phyloP scores from a whole-genome alignment of 139 green algal species.

The Nannochloris sp. region DNA sequence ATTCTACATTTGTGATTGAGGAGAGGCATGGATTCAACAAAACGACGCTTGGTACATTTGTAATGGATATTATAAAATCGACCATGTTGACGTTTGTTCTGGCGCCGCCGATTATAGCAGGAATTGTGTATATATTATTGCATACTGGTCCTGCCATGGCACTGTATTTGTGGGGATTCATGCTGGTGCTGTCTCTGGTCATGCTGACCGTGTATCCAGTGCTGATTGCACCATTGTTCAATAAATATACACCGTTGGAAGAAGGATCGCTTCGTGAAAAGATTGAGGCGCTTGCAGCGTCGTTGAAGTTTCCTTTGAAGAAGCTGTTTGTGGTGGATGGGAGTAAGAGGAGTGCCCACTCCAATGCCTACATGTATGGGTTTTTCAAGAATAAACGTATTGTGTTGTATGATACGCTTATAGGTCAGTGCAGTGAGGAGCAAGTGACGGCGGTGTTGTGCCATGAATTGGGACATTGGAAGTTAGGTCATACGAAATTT shows the following conservation, averaged over 20 bases:
- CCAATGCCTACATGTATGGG: constrained; percentile 89
- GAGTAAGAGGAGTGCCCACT: constrained; percentile 45
- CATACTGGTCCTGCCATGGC: constrained; percentile 45
- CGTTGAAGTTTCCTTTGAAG: constrained; percentile 63
- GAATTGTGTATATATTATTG: constrained; percentile 55
- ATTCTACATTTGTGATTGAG: constrained; percentile 73
- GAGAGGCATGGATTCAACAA: constrained; percentile 87
- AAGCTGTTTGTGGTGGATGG: constrained; percentile 68
- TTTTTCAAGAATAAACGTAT: constrained; percentile 92
- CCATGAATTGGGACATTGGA: constrained; percentile 59
- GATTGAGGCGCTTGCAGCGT: constrained; percentile 63
- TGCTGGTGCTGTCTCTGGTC: constrained; percentile 58
- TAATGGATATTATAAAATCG: constrained; percentile 55
- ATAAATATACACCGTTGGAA: constrained; percentile 47
- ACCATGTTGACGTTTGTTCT: constrained; percentile 48
- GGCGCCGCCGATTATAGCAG: constrained; percentile 59
- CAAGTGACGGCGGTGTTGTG: constrained; percentile 82
- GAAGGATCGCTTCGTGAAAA: constrained; percentile 37
- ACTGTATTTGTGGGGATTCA: constrained; percentile 77
- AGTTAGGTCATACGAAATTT: constrained; percentile 50
- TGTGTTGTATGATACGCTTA: constrained; percentile 81
- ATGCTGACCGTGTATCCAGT: constrained; percentile 64
- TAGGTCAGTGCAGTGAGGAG: constrained; percentile 58
- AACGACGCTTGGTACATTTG: constrained; percentile 59
- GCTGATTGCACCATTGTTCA: constrained; percentile 60